Evolutionary conservation across 805 yeast species (phyloP).

Genomic region (Allodekkera sacchari): DNA sequence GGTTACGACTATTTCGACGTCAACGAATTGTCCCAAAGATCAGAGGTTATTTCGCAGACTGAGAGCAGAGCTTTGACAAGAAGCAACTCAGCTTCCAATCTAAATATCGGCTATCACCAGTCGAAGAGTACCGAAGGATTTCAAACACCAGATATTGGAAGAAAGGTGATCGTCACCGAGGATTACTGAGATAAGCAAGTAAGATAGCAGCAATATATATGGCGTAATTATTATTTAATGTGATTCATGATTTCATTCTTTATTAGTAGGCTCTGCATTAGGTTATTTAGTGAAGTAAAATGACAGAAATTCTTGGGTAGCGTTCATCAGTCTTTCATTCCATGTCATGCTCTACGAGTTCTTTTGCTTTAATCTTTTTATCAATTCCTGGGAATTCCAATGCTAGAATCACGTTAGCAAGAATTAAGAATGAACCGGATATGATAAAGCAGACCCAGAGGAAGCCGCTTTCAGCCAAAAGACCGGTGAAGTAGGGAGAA

Average conservation of each 20-base stretch:
- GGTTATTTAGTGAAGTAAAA: too few relatives aligned
- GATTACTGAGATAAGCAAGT: constrained; percentile 9
- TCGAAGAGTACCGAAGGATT: too few relatives aligned
- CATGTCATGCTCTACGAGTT: constrained; percentile 14
- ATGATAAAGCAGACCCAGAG: constrained; percentile 46
- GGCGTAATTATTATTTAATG: too few relatives aligned
- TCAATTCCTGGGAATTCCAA: constrained; percentile 35
- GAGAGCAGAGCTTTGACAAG: constrained; percentile 21
- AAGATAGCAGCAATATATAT: too few relatives aligned
- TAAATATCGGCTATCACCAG: constrained; percentile 6
- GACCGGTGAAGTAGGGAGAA: constrained; percentile 78
- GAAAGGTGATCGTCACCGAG: constrained; percentile 15
- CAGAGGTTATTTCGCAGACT: constrained; percentile 23
- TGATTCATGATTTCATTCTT: too few relatives aligned
- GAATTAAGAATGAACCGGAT: constrained; percentile 40
- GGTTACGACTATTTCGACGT: constrained; percentile 57
- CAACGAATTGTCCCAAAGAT: constrained; percentile 42
- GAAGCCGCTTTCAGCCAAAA: constrained; percentile 43
- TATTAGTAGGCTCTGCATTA: too few relatives aligned
- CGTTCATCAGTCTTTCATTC: constrained; percentile 4
- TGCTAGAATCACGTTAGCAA: constrained; percentile 39
- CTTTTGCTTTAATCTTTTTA: constrained; percentile 12
- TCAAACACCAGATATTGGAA: constrained; percentile 17
- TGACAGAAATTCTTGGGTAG: too few relatives aligned
- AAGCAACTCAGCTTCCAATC: constrained; percentile 16